Evolutionary conservation across 306 rosid species (phyloP).

Genomic region (Vigna reflexopilosa): DNA sequence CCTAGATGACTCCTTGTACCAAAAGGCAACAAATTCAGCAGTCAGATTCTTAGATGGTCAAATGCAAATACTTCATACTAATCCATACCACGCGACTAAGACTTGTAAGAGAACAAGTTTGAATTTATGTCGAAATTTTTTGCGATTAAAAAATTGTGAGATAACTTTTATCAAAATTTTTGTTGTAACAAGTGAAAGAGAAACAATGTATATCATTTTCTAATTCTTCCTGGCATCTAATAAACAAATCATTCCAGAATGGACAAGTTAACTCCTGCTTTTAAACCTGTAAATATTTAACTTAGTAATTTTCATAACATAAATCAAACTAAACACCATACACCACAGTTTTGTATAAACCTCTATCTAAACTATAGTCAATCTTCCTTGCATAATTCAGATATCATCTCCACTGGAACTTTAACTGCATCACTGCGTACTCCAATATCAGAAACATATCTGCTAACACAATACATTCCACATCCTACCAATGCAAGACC

Average conservation of each 20-base stretch:
- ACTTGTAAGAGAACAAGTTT: too few relatives aligned
- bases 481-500: conserved; percentile 53
- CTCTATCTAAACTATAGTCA: background rate
- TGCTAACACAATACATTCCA: conserved; percentile 56
- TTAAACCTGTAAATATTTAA: background rate
- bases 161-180: background rate
- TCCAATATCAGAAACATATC: conserved; percentile 63
- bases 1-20: background rate
- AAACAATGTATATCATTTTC: background rate
- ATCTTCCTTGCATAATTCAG: conserved; percentile 33
- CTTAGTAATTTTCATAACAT: background rate
- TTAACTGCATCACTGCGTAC: conserved; percentile 58
- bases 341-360: background rate
- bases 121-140: too few relatives aligned
- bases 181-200: background rate
- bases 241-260: background rate
- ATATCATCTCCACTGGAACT: conserved; percentile 58
- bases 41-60: background rate
- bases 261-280: background rate
- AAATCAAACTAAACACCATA: background rate
- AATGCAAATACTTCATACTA: conserved; percentile 6
- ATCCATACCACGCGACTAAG: background rate
- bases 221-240: background rate
- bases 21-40: background rate
- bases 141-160: too few relatives aligned